Evolutionary conservation across 2,329 filamentous ascomycete genomes (phyloP), one percentile per base, ranked within the genome.

Genomic region (Pseudocercospora ulei): DNA sequence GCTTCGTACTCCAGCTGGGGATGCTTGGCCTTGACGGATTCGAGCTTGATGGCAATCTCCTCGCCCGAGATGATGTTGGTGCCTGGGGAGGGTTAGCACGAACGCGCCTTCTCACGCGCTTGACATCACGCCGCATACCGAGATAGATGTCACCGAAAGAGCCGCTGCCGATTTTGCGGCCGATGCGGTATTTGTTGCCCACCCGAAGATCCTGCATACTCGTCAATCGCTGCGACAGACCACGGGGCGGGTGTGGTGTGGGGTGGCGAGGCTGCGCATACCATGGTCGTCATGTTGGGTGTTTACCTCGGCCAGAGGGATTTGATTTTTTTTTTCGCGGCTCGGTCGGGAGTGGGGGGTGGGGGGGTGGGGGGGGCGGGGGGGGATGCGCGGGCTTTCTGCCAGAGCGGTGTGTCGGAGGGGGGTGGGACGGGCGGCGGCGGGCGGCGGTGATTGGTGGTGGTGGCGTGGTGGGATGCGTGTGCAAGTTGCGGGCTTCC

Each of bases 51-150:
- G 63, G 90, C 90, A 57, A 98, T 96, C 68, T 98, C 90, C 66
- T 98, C 90, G 48, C 90, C 90, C 3, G 90, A 96, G 66, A 96
- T 96, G 69, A 98, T 96, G 72, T 98, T 96, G 65, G 90, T 98
- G 57, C 90, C 90, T 79, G 49, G 22, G 3, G 16, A 33, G 20
- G 12, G 40, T 47, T 23, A 39, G 46, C 35, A 33, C 18, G 12
- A 14, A 16, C 22, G 3, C 8, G 12, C 5, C 12, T 24, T 7
- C 7, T 7, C 17, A 36, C 14, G 13, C 30, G n/a, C n/a, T n/a
- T n/a, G n/a, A n/a, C n/a, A n/a, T n/a, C n/a, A n/a, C n/a, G 30
- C 31, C n/a, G 55, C 72, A 53, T 65, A 80, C 76, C 76, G 38
- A 96, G 78, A 68, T 96, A 98, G 62, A 98, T 96, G 58, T 96